phyloP scores from a whole-genome alignment of 768 basidiomycete species.

The Stropharia rugosoannulata region DNA sequence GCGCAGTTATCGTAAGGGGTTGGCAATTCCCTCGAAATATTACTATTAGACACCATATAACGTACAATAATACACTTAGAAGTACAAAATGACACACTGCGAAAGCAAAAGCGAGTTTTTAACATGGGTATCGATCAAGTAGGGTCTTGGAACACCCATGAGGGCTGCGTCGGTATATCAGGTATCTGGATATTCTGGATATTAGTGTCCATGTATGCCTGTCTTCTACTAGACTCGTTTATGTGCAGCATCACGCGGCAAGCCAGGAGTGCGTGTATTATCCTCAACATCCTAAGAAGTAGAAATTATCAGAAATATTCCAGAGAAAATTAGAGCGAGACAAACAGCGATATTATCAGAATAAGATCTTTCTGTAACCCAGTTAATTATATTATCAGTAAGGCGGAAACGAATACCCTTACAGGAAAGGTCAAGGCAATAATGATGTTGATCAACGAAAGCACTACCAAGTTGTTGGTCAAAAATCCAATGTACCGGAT shows the following conservation, averaged over 20 bases:
- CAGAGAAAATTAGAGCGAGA: neutral
- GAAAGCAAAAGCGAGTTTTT: no score
- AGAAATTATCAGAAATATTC: neutral
- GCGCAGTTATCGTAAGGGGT: no score
- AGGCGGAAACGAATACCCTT: neutral
- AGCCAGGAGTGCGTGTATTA: slow-evolving; percentile 17
- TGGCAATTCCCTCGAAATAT: no score
- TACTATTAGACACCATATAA: no score
- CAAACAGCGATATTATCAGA: slow-evolving; percentile 17
- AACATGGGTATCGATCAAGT: no score
- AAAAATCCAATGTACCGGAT: neutral
- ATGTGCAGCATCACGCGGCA: slow-evolving; percentile 19
- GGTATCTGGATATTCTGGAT: neutral
- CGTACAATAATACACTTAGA: no score
- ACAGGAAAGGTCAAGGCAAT: slow-evolving; percentile 15
- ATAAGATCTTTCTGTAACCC: slow-evolving; percentile 12
- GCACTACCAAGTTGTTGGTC: slow-evolving; percentile 3
- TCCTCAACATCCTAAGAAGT: slow-evolving; percentile 12
- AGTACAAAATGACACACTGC: no score
- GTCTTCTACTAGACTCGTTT: neutral
- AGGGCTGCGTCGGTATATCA: neutral
- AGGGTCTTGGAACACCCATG: neutral
- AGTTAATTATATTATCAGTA: neutral
- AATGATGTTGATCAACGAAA: slow-evolving; percentile 19
- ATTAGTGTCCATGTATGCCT: neutral